These are phyloP conservation scores for Ecytonucleospora hepatopenaei DNA, from an alignment of 371 early-diverging fungal genomes.

Conservation along the genomic window DNA sequence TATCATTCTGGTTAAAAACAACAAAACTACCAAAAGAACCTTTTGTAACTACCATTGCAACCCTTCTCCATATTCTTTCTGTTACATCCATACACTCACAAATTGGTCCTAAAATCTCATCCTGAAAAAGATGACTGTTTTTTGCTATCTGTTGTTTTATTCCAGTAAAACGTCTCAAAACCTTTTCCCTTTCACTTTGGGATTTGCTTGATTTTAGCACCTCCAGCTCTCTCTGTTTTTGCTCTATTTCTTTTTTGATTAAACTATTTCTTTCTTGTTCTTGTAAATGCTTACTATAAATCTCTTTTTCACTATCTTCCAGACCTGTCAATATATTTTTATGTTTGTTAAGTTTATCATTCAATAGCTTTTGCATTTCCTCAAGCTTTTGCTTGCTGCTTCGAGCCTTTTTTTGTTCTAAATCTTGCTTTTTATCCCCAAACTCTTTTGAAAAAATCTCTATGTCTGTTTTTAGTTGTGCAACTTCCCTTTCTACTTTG, in stretches of 20 bases:
- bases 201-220: constrained; percentile 23
- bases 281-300: constrained; percentile 40
- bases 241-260: not conserved
- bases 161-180: constrained; percentile 18
- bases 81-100: constrained; percentile 43
- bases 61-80: constrained; percentile 50
- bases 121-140: constrained; percentile 25
- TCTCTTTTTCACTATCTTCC: constrained; percentile 10
- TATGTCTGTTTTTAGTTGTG: no score
- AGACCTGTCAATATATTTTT: no score
- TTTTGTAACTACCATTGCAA: constrained; percentile 45
- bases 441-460: no score
- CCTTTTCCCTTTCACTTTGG: no score
- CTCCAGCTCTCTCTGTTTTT: not conserved
- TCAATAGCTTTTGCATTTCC: no score
- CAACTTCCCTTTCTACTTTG: no score
- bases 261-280: constrained; percentile 19
- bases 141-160: no score
- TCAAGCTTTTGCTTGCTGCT: no score
- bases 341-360: no score
- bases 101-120: constrained; percentile 51
- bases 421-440: no score
- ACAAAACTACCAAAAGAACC: constrained; percentile 45
- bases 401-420: no score
- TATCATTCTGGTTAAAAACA: constrained; percentile 42